Conservation (phyloP, 495 filamentous ascomycete genomes). For the Aspergillus diversus region DNA sequence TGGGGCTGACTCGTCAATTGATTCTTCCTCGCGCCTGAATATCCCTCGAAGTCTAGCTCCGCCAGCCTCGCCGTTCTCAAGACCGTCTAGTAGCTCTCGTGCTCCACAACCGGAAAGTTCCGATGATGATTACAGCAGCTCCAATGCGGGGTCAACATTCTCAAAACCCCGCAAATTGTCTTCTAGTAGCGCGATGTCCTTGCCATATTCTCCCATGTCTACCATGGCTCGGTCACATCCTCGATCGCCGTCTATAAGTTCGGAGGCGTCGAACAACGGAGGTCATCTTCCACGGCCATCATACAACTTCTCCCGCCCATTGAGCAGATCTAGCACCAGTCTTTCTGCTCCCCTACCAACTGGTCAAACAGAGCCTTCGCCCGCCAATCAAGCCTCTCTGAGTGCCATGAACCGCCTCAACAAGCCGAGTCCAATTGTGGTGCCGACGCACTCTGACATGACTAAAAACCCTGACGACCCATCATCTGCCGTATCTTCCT, state of each 20-base stretch:
- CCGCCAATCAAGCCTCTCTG: conserved; percentile 9
- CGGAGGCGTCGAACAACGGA: conserved; percentile 69
- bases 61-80: conserved; percentile 59
- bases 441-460: conserved; percentile 35
- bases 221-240: conserved; percentile 56
- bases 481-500: conserved; percentile 64
- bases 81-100: conserved; percentile 59
- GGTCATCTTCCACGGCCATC: conserved; percentile 68
- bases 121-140: conserved; percentile 63
- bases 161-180: conserved; percentile 64
- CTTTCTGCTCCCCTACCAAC: conserved; percentile 49
- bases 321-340: conserved; percentile 74
- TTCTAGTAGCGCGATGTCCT: conserved; percentile 63
- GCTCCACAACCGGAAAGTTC: conserved; percentile 62
- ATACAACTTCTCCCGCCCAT: conserved; percentile 91
- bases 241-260: conserved; percentile 81
- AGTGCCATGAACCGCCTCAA: conserved; percentile 38
- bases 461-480: conserved; percentile 35
- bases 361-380: conserved; percentile 30
- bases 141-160: conserved; percentile 55
- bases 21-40: conserved; percentile 51
- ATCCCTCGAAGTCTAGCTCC: conserved; percentile 55
- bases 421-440: conserved; percentile 44
- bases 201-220: conserved; percentile 67
- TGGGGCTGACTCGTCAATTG: conserved; percentile 41